A percentile compares a stretch with the other conserved stretches of the same genome.
Evolutionary conservation across 2,329 filamentous ascomycete genomes (phyloP).

Genomic region (Lasiodiplodia sp.): DNA sequence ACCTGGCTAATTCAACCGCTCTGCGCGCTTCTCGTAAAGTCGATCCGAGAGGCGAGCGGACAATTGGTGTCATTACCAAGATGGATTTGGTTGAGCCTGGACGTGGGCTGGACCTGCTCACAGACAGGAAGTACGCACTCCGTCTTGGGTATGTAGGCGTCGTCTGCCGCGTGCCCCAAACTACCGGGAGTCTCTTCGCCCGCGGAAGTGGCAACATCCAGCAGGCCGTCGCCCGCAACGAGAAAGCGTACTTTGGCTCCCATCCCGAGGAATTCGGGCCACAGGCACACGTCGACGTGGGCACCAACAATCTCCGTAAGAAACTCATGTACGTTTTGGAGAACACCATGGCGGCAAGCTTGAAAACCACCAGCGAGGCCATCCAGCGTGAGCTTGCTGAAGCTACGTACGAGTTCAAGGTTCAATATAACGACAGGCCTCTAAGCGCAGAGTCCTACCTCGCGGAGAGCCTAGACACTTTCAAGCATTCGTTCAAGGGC

Average conservation of each 20-base stretch:
- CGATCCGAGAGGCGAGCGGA: slow-evolving; percentile 91
- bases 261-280: slow-evolving; percentile 83
- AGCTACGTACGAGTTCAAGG: slow-evolving; percentile 98
- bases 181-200: slow-evolving; percentile 76
- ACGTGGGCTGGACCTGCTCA: slow-evolving; percentile 79
- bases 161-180: slow-evolving; percentile 78
- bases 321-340: slow-evolving; percentile 98
- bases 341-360: slow-evolving; percentile 92
- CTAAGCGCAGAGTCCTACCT: slow-evolving; percentile 96
- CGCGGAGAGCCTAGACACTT: slow-evolving; percentile 90
- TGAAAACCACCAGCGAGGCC: slow-evolving; percentile 87
- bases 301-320: slow-evolving; percentile 85
- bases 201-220: slow-evolving; percentile 82
- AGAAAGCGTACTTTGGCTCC: slow-evolving; percentile 83
- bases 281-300: slow-evolving; percentile 75
- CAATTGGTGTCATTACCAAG: slow-evolving; percentile 98
- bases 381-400: slow-evolving; percentile 96
- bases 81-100: slow-evolving; percentile 94
- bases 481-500: slow-evolving; percentile 97
- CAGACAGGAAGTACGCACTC: slow-evolving; percentile 90
- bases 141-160: slow-evolving; percentile 97
- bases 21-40: slow-evolving; percentile 88
- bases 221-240: slow-evolving; percentile 83
- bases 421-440: slow-evolving; percentile 97
- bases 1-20: slow-evolving; percentile 94